Percentiles rank a stretch among this genome's conserved stretches.
These are phyloP conservation scores for Hypoxylon sp. DNA, from an alignment of 2,329 filamentous ascomycete genomes.

Conservation along the genomic window DNA sequence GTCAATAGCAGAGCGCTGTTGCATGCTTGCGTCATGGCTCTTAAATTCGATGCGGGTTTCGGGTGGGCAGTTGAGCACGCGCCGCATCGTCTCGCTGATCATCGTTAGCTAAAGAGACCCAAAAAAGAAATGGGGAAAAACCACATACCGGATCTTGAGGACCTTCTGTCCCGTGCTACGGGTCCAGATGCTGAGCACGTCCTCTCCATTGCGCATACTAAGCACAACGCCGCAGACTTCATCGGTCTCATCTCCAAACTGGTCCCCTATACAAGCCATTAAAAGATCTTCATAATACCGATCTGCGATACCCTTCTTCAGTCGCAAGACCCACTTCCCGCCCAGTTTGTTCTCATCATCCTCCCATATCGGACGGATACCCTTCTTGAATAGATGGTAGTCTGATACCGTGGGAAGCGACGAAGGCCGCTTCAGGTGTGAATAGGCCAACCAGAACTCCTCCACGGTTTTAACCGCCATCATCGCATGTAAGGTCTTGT, in stretches of 20 bases:
- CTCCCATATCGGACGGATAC: conserved; percentile 97
- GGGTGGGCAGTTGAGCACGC: conserved; percentile 84
- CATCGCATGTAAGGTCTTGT: conserved; percentile 93
- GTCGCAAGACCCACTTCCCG: conserved; percentile 95
- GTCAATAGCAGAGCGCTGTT: conserved; percentile 90
- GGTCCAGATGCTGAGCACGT: conserved; percentile 98
- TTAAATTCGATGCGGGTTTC: conserved; percentile 97
- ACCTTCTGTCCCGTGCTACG: conserved; percentile 93
- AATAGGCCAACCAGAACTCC: conserved; percentile 92
- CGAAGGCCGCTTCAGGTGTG: conserved; percentile 91
- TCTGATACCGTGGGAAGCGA: conserved; percentile 91
- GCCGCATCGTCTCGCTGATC: conserved; percentile 92
- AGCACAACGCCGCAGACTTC: conserved; percentile 96
- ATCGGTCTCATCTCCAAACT: conserved; percentile 92
- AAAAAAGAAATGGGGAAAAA: background rate
- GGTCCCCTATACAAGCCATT: conserved; percentile 91
- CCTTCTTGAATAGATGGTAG: conserved; percentile 98
- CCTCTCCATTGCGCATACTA: conserved; percentile 94
- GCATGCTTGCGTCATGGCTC: conserved; percentile 95
- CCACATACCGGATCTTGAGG: conserved; percentile 90
- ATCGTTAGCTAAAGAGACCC: conserved; percentile 35
- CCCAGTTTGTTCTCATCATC: conserved; percentile 97
- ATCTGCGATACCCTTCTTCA: conserved; percentile 98
- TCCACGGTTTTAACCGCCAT: conserved; percentile 86
- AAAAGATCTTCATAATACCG: conserved; percentile 97